Evolutionary conservation across 2,329 filamentous ascomycete genomes (phyloP), one percentile per base, ranked within the genome.

Genomic region (Aspergillus sp.): DNA sequence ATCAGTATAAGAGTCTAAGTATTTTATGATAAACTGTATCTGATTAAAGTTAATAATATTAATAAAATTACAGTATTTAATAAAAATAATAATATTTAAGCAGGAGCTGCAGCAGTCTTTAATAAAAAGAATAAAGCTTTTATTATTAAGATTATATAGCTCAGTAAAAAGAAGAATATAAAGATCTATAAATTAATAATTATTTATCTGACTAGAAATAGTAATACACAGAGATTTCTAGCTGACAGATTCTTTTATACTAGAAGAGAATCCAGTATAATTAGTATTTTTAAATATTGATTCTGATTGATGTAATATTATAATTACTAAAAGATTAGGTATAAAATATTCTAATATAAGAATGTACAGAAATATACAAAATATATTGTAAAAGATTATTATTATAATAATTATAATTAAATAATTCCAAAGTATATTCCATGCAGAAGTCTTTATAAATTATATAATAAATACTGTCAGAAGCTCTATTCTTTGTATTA

Each of bases 321-420:
- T 50, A 73, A 73, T 41, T 74, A 66, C 58, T 62, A 73, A 61
- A 58, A 70, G 56, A 66, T 72, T 38, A 59, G 65, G 15, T 60
- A 72, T 45, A 73, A 72, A 56, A 67, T 66, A 15, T 69, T 65
- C 56, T 53, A 72, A 41, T 75, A 63, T 53, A 67, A 62, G 39
- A 72, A 72, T n/a, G 23, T 23, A 51, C 48, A 68, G 63, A 67
- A 58, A 47, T 65, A 50, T 13, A 57, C 36, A 58, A 66, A 54
- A 48, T 67, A 50, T 57, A 60, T 59, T 17, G 21, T n/a, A 32
- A 57, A 65, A 23, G 65, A 59, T 45, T 50, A 68, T 51, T 57
- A 45, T 53, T 51, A 68, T 23, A 68, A 61, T 56, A 15, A 15
- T 55, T 68, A 49, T n/a, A 25, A 64, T 45, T 32, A 64, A 55